Percentiles rank a stretch among this genome's conserved stretches.
phyloP scores from a whole-genome alignment of 23 red algal genomes.

The Cyanidiococcus yangmingshanensis region DNA sequence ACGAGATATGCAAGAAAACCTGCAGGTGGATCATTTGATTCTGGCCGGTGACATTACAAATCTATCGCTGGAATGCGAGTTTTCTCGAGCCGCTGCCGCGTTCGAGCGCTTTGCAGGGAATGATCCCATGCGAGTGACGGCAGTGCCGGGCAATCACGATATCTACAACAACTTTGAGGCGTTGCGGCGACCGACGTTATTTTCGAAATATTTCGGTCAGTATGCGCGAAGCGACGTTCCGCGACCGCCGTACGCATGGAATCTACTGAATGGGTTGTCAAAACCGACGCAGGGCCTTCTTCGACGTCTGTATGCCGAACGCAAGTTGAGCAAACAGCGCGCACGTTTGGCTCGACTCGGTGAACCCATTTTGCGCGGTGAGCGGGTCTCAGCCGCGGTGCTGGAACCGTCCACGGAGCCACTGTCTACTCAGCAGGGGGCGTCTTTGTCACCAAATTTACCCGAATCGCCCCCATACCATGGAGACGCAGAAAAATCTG shows the following conservation, averaged over 20 bases:
- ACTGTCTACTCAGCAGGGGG: background rate
- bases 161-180: slow-evolving; percentile 28
- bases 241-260: slow-evolving; percentile 20
- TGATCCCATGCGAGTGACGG: slow-evolving; percentile 16
- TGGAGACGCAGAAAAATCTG: background rate
- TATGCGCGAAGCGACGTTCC: slow-evolving; percentile 31
- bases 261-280: background rate
- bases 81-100: slow-evolving; percentile 8
- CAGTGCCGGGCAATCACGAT: slow-evolving; percentile 41
- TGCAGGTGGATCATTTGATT: slow-evolving; percentile 34
- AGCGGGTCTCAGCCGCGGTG: background rate
- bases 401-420: background rate
- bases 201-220: slow-evolving; percentile 38
- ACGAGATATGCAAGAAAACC: slow-evolving; percentile 30
- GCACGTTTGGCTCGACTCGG: background rate
- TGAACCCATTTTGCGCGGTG: background rate
- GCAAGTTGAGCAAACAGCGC: background rate
- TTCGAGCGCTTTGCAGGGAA: slow-evolving; percentile 18
- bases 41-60: slow-evolving; percentile 43
- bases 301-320: background rate
- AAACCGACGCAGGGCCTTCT: background rate
- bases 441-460: background rate
- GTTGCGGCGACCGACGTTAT: slow-evolving; percentile 18
- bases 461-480: background rate
- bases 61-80: slow-evolving; percentile 42